Conservation (phyloP, 352 stramenopile genomes). For the Phytophthora sp. region DNA sequence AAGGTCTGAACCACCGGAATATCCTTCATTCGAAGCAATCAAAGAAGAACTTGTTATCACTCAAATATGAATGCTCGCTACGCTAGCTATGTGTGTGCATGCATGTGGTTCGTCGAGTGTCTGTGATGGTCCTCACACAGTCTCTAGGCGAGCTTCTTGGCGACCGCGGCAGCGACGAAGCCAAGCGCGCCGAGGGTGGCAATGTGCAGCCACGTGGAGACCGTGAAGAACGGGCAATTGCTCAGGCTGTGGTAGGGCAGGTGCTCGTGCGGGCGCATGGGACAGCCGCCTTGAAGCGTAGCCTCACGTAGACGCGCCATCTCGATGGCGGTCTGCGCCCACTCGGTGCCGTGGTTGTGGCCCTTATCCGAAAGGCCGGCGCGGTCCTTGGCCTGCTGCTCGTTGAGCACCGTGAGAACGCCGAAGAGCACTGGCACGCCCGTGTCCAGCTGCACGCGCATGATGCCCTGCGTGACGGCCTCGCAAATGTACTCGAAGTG, state of each 20-base stretch:
- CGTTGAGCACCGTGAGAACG: conserved; percentile 96
- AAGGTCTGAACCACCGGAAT: conserved; percentile 16
- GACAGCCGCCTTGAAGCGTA: conserved; percentile 62
- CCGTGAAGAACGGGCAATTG: conserved; percentile 80
- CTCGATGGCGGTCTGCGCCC: conserved; percentile 96
- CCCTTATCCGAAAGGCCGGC: conserved; percentile 81
- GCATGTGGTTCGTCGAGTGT: background rate
- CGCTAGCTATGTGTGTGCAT: conserved; percentile 13
- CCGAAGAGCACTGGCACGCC: conserved; percentile 89
- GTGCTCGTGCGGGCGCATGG: conserved; percentile 71
- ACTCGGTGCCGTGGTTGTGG: conserved; percentile 97
- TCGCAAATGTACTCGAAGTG: conserved; percentile 99
- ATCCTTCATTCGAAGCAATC: conserved; percentile 7
- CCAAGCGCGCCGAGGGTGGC: conserved; percentile 62
- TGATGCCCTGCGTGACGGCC: conserved; percentile 95
- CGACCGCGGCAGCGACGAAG: conserved; percentile 47
- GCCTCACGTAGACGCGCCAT: conserved; percentile 93
- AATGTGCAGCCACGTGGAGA: conserved; percentile 81
- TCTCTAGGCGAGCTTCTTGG: conserved; percentile 67
- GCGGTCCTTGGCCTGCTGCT: conserved; percentile 95
- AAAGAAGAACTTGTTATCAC: conserved; percentile 20
- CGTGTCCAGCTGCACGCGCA: conserved; percentile 95
- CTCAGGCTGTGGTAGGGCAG: conserved; percentile 76
- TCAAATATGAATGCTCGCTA: conserved; percentile 7
- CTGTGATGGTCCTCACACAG: background rate